Evolutionary conservation across 1,139 yeast species (phyloP).

Genomic region (Hemisphaericaspora xylanilytica): DNA sequence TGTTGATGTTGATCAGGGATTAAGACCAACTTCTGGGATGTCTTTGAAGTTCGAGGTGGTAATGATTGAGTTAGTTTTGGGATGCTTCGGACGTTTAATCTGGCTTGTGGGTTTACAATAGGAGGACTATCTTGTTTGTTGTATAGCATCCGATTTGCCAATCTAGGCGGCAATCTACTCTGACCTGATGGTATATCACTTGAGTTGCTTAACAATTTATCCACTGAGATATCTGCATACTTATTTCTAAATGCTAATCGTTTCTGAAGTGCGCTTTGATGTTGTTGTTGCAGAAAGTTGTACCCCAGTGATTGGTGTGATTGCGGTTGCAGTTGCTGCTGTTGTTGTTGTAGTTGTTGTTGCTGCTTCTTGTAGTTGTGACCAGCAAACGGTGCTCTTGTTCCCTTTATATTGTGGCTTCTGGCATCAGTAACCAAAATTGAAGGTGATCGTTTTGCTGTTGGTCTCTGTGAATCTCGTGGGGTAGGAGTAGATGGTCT

Average conservation of each 20-base stretch:
- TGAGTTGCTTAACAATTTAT: constrained; percentile 66
- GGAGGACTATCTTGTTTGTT: constrained; percentile 7
- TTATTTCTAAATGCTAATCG: constrained; percentile 36
- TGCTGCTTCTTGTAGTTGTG: constrained; percentile 46
- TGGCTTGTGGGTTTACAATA: constrained; percentile 8
- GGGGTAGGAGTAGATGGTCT: constrained; percentile 7
- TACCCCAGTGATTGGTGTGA: constrained; percentile 11
- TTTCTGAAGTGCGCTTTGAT: constrained; percentile 24
- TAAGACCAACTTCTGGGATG: constrained; percentile 79
- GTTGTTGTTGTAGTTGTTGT: constrained; percentile 20
- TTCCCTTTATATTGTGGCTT: constrained; percentile 51
- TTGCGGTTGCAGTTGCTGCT: constrained; percentile 15
- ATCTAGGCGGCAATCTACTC: constrained; percentile 44
- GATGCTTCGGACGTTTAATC: constrained; percentile 37
- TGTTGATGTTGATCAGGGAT: constrained; percentile 70
- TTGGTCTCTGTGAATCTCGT: constrained; percentile 40
- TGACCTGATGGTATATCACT: constrained; percentile 87
- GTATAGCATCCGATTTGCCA: constrained; percentile 12
- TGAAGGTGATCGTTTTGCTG: constrained; percentile 90
- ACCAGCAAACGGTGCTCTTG: constrained; percentile 86
- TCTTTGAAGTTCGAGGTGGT: constrained; percentile 84
- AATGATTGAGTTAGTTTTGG: constrained; percentile 64
- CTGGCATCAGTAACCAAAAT: constrained; percentile 89
- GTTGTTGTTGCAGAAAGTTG: constrained; percentile 17
- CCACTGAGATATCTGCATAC: constrained; percentile 70